Conservation (phyloP, 2,329 filamentous ascomycete species). For the Metarhizium anisopliae region DNA sequence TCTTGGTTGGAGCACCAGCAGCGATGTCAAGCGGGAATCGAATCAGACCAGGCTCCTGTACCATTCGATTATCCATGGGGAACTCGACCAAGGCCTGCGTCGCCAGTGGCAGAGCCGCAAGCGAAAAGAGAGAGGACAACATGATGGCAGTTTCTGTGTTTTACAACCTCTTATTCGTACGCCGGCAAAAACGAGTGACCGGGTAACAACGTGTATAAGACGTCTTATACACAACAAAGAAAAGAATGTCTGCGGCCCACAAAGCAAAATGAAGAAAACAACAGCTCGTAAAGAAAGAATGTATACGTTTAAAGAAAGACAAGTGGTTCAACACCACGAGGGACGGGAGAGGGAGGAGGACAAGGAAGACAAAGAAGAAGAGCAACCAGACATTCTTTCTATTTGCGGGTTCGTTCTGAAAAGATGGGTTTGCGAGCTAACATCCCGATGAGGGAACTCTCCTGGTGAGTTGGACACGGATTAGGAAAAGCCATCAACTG, state of each 20-base stretch:
- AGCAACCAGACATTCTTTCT: neutral
- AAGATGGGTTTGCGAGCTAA: neutral
- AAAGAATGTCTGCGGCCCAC: neutral
- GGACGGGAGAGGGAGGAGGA: neutral
- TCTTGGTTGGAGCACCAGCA: slow-evolving; percentile 18
- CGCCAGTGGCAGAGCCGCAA: slow-evolving; percentile 19
- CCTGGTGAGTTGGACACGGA: neutral
- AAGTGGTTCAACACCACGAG: neutral
- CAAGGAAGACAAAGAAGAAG: neutral
- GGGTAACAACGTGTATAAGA: slow-evolving; percentile 2
- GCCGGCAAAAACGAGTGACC: slow-evolving; percentile 19
- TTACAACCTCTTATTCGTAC: neutral
- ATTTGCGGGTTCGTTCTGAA: neutral
- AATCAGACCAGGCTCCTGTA: slow-evolving; percentile 17
- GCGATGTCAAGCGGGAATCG: slow-evolving; percentile 20
- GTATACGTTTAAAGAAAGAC: neutral
- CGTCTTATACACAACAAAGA: neutral
- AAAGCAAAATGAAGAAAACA: slow-evolving; percentile 1
- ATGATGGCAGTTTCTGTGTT: slow-evolving; percentile 11
- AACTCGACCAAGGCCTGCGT: slow-evolving; percentile 12
- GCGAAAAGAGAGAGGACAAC: slow-evolving; percentile 20
- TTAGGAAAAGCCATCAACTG: neutral
- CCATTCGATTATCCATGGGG: slow-evolving; percentile 13
- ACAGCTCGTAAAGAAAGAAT: neutral
- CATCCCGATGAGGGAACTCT: neutral